Evolutionary conservation across 768 basidiomycete genomes (phyloP), one percentile per base, ranked within the genome.

Genomic region (Hemileccinum impolitum): DNA sequence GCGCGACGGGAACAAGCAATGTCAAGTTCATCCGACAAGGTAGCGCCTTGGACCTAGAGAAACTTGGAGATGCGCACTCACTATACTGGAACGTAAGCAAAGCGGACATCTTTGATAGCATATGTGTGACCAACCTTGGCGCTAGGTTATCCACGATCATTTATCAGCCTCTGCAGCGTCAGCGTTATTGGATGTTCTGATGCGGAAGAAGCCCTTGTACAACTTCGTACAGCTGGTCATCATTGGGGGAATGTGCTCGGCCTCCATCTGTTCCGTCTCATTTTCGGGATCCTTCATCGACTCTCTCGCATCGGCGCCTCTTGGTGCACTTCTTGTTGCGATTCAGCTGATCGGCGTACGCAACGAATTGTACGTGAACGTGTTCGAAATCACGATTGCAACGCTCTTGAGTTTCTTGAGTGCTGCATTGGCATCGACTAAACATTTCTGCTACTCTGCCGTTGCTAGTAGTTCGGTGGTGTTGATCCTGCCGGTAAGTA

Each of bases 361-460:
- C 52, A 88, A 90, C 58, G 87, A 91, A 61, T 67, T 94, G 14
- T 90, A 90, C 59, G 80, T 78, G 6, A 87, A 88, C 48, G 80
- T 93, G 26, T 92, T 89, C 50, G 89, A 90, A 57, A 90, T 93
- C 52, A 87, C 85, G 12, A 78, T 91, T 43, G 84, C 91, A 4
- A 85, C 83, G 3, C 70, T 92, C 21, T 77, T 88, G 65, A 88
- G 88, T 46, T 93, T 94, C 68, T 48, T 90, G 37, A 75, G 89
- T 8, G 89, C 87, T 25, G 87, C 82, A 3, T 70, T 93, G 37
- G 84, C 87, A 0, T 74, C 80, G 13, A 80, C 85, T 1, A 67
- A 74, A n/a, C 67, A 74, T 26, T 82, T 94, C 53, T 94, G 90
- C 67, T 93, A 89, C 61, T 82, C 90, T 0, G 87, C 91, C 0